These are phyloP conservation scores for Senna tora DNA, from an alignment of 306 rosid genomes.

Conservation along the genomic window DNA sequence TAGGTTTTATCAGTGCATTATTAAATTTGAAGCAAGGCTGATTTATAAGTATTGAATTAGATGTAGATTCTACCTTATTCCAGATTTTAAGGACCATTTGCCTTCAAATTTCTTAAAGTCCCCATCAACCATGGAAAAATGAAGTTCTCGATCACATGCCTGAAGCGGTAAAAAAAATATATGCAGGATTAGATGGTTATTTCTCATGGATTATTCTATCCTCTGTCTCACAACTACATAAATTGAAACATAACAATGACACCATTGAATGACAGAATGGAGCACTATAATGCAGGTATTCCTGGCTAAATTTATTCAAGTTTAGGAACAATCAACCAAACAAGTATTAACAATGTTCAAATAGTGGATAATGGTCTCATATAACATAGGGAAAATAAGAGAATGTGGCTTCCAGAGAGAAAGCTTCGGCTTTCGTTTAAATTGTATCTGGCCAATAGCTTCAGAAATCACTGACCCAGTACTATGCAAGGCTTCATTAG, in stretches of 20 bases:
- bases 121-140: constrained; percentile 96
- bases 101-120: constrained; percentile 97
- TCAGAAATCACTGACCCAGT: not conserved
- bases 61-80: constrained; percentile 59
- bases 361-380: not conserved
- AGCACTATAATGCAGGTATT: not conserved
- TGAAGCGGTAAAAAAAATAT: constrained; percentile 40
- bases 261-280: not conserved
- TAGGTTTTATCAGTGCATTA: not conserved
- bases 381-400: constrained; percentile 1
- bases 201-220: not conserved
- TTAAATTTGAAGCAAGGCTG: constrained; percentile 13
- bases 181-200: constrained; percentile 17
- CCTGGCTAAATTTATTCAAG: not conserved
- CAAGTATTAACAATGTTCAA: not conserved
- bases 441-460: not conserved
- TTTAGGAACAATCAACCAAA: not conserved
- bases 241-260: not conserved
- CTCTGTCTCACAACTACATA: not conserved
- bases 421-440: not conserved
- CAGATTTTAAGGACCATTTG: constrained; percentile 86
- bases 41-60: constrained; percentile 25
- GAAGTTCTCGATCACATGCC: constrained; percentile 84
- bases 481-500: constrained; percentile 9
- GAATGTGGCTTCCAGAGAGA: not conserved